phyloP scores from a whole-genome alignment of 495 filamentous ascomycete genomes.

The Melanomma pulvis-pyrius region DNA sequence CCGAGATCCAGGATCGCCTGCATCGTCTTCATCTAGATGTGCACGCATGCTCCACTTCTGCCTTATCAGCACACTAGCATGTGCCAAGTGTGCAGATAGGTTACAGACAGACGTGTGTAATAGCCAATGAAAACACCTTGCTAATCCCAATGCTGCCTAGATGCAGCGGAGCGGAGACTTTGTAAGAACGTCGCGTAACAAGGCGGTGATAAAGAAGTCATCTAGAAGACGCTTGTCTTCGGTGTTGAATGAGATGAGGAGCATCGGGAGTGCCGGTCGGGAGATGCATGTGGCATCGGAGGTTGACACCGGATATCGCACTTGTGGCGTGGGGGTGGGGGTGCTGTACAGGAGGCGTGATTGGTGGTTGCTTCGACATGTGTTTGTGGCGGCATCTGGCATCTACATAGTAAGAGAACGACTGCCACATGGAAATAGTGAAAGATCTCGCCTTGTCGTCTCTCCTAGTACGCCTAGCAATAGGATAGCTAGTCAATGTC shows the following conservation, averaged over 20 bases:
- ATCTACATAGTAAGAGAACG: too few species aligned
- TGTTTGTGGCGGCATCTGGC: too few species aligned
- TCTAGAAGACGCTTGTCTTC: not conserved
- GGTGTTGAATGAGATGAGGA: not conserved
- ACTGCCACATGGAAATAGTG: too few species aligned
- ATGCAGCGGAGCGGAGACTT: not conserved
- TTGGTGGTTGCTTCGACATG: not conserved
- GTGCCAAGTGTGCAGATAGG: not conserved
- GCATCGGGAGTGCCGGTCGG: not conserved
- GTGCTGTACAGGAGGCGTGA: not conserved
- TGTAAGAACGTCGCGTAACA: not conserved
- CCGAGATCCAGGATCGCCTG: not conserved
- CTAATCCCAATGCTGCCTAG: not conserved
- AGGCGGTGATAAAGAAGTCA: not conserved
- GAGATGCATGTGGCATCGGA: too few species aligned
- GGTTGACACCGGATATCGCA: not conserved
- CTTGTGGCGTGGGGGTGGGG: not conserved
- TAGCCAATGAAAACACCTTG: not conserved
- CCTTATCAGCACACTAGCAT: not conserved
- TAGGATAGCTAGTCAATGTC: too few species aligned
- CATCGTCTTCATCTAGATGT: not conserved
- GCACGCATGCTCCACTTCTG: not conserved
- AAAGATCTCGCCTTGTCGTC: too few species aligned
- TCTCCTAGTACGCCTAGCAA: too few species aligned
- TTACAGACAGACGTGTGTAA: not conserved